These are phyloP conservation scores for Heliosperma pusillum DNA, from an alignment of 148 eudicot species.

Conservation along the genomic window DNA sequence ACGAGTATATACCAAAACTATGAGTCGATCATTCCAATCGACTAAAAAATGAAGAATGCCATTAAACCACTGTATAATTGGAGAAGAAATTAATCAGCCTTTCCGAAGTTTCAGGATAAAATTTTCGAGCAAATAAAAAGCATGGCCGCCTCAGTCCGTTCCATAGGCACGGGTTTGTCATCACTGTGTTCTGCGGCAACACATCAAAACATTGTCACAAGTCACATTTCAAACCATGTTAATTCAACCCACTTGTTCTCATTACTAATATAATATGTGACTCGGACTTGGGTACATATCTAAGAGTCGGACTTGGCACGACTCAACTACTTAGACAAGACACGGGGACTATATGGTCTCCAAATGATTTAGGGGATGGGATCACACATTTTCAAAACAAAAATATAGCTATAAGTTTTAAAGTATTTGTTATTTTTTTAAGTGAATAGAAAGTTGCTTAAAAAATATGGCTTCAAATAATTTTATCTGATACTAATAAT, in stretches of 20 bases:
- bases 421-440: no score
- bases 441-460: no score
- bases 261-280: no score
- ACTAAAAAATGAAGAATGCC: slow-evolving; percentile 32
- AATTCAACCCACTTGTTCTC: neutral
- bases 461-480: no score
- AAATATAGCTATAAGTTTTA: no score
- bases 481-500: no score
- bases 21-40: slow-evolving; percentile 19
- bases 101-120: slow-evolving; percentile 37
- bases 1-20: slow-evolving; percentile 25
- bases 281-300: no score
- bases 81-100: slow-evolving; percentile 36
- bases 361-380: no score
- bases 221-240: neutral
- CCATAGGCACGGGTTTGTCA: slow-evolving; percentile 38
- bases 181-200: slow-evolving; percentile 28
- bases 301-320: no score
- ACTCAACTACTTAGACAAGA: no score
- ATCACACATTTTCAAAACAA: no score
- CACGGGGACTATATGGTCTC: no score
- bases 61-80: slow-evolving; percentile 39
- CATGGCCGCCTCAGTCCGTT: slow-evolving; percentile 47
- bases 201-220: neutral
- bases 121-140: slow-evolving; percentile 44